Percentiles rank a stretch among this genome's conserved stretches.
Evolutionary conservation across 371 early-diverging fungal species (phyloP).

Genomic region (Mortierella sp.): DNA sequence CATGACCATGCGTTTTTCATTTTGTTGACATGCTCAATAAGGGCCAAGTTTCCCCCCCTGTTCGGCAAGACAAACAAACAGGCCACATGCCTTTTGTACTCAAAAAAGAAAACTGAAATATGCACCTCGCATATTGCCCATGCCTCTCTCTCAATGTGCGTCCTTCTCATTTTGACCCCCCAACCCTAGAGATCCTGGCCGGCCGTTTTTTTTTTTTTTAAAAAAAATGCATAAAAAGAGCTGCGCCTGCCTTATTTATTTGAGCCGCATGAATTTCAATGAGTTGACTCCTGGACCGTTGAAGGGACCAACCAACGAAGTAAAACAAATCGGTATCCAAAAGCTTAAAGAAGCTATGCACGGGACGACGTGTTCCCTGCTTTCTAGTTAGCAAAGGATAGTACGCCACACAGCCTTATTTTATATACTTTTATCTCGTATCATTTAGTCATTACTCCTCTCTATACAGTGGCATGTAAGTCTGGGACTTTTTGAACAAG

Average conservation of each 20-base stretch:
- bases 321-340: no score
- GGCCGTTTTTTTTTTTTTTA: no score
- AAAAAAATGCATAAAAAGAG: neutral
- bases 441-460: neutral
- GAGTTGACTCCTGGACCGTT: neutral
- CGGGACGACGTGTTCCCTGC: no score
- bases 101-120: neutral
- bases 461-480: conserved; percentile 28
- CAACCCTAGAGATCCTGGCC: neutral
- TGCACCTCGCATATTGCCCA: neutral
- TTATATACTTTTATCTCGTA: neutral
- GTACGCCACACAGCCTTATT: no score
- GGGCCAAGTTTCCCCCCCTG: neutral
- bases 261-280: neutral
- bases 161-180: conserved; percentile 1
- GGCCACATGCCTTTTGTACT: neutral
- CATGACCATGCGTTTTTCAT: conserved; percentile 22
- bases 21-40: neutral
- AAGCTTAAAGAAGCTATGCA: no score
- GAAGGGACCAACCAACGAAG: neutral
- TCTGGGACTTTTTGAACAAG: conserved; percentile 62
- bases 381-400: no score
- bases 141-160: neutral
- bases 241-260: neutral
- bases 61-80: neutral